Conservation (phyloP, 805 yeast genomes). For the Wickerhamiella shivajii region DNA sequence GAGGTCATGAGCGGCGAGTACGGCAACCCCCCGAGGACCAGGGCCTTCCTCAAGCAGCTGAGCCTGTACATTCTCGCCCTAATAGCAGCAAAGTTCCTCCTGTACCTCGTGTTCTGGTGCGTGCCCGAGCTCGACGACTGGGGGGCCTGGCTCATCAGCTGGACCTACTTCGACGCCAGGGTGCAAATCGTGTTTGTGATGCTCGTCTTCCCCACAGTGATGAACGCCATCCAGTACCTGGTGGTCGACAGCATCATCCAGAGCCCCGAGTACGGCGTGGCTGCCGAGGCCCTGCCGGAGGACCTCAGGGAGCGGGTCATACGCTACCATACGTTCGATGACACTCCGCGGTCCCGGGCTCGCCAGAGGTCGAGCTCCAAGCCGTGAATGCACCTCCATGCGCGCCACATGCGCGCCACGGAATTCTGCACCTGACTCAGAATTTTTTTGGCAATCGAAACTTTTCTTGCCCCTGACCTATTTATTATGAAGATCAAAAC, state of each 20-base stretch:
- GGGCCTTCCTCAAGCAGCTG: slow-evolving; percentile 59
- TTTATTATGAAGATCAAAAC: slow-evolving; percentile 60
- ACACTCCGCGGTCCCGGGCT: too few species aligned
- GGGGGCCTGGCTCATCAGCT: slow-evolving; percentile 62
- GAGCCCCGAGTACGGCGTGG: slow-evolving; percentile 28
- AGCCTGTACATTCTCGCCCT: slow-evolving; percentile 50
- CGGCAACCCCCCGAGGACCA: slow-evolving; percentile 48
- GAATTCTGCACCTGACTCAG: too few species aligned
- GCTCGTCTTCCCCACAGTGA: slow-evolving; percentile 35
- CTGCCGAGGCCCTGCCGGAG: slow-evolving; percentile 6
- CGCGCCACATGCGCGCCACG: too few species aligned
- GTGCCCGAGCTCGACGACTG: slow-evolving; percentile 55
- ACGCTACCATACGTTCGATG: too few species aligned
- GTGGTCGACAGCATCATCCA: slow-evolving; percentile 47
- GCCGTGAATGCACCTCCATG: too few species aligned
- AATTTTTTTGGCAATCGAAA: neutral
- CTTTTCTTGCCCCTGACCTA: neutral
- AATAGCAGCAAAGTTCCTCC: slow-evolving; percentile 44
- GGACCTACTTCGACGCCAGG: slow-evolving; percentile 62
- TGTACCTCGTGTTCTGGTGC: slow-evolving; percentile 41
- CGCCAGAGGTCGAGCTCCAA: too few species aligned
- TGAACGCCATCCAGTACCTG: slow-evolving; percentile 37
- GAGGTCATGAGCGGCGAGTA: slow-evolving; percentile 40
- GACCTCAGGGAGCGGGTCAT: too few species aligned
- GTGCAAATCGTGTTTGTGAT: slow-evolving; percentile 78